phyloP scores from a whole-genome alignment of 2,329 filamentous ascomycete species.

The Atkinsonella hypoxylon region DNA sequence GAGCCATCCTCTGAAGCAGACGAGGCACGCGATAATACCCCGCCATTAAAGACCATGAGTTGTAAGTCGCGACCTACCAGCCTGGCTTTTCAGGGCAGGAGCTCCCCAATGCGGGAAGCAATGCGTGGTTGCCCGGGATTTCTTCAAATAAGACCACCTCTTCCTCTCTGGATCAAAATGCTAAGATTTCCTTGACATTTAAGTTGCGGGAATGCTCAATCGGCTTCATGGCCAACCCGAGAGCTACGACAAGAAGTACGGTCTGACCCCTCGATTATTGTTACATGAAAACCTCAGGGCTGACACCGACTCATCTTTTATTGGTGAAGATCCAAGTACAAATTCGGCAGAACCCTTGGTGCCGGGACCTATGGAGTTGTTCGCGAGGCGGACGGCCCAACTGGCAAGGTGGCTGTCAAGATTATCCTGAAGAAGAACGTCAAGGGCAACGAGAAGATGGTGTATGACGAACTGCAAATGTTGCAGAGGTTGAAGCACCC shows the following conservation, averaged over 20 bases:
- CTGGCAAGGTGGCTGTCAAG: slow-evolving; percentile 87
- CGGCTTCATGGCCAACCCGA: slow-evolving; percentile 94
- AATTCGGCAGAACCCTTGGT: slow-evolving; percentile 84
- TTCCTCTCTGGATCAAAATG: neutral
- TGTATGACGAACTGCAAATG: slow-evolving; percentile 93
- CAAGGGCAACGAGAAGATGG: slow-evolving; percentile 96
- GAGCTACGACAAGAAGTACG: slow-evolving; percentile 95
- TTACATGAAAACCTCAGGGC: neutral
- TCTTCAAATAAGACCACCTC: too few relatives aligned
- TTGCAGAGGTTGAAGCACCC: slow-evolving; percentile 83
- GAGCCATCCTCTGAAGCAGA: neutral
- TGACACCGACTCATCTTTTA: neutral
- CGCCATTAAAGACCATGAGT: slow-evolving; percentile 19
- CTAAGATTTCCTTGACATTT: slow-evolving; percentile 2
- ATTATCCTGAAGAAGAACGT: slow-evolving; percentile 99
- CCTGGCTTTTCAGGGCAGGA: neutral
- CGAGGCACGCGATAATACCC: slow-evolving; percentile 11
- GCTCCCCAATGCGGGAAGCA: neutral
- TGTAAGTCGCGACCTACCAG: slow-evolving; percentile 16
- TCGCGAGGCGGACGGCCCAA: slow-evolving; percentile 76
- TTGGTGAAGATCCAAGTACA: slow-evolving; percentile 61
- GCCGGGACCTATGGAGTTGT: slow-evolving; percentile 98
- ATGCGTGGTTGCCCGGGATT: neutral
- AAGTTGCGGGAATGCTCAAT: slow-evolving; percentile 84
- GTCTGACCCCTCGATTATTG: slow-evolving; percentile 13